Percentiles rank a stretch among this genome's conserved stretches.
Conservation (phyloP, 2,329 filamentous ascomycete genomes). For the Aspergillus sp. region DNA sequence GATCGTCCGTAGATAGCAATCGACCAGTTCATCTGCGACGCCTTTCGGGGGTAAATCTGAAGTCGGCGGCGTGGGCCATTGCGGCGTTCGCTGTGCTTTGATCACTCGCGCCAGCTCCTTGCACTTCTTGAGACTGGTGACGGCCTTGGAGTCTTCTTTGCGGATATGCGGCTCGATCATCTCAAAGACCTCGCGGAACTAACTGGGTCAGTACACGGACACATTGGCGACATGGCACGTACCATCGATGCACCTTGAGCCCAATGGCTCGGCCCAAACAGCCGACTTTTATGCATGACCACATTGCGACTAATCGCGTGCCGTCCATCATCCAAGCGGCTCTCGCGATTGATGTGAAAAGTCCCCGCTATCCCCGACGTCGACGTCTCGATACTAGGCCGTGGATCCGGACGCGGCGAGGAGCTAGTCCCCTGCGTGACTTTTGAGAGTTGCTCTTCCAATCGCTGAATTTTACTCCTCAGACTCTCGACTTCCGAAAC, state of each 20-base stretch:
- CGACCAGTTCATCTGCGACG: slow-evolving; percentile 55
- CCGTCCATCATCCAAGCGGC: slow-evolving; percentile 33
- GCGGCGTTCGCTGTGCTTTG: slow-evolving; percentile 54
- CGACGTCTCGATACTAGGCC: slow-evolving; percentile 43
- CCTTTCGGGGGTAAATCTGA: slow-evolving; percentile 49
- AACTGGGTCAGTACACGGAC: background rate
- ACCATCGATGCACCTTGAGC: slow-evolving; percentile 56
- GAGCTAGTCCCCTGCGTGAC: slow-evolving; percentile 23
- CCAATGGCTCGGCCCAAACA: slow-evolving; percentile 63
- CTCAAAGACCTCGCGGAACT: slow-evolving; percentile 43
- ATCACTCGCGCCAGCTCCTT: slow-evolving; percentile 59
- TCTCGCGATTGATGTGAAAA: slow-evolving; percentile 51
- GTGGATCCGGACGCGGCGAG: slow-evolving; percentile 24
- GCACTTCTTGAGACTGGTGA: slow-evolving; percentile 51
- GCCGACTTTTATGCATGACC: slow-evolving; percentile 57
- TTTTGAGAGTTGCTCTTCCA: slow-evolving; percentile 50
- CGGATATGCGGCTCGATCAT: slow-evolving; percentile 48
- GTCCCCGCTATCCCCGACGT: slow-evolving; percentile 48
- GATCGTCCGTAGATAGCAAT: slow-evolving; percentile 59
- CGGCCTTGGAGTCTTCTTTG: slow-evolving; percentile 44
- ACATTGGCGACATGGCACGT: slow-evolving; percentile 23
- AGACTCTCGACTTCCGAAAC: slow-evolving; percentile 44
- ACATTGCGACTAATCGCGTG: slow-evolving; percentile 45
- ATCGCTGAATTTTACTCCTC: slow-evolving; percentile 45
- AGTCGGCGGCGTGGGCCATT: slow-evolving; percentile 52